Conservation (phyloP, 2,329 filamentous ascomycete species). For the Ascosphaera acerosa region DNA sequence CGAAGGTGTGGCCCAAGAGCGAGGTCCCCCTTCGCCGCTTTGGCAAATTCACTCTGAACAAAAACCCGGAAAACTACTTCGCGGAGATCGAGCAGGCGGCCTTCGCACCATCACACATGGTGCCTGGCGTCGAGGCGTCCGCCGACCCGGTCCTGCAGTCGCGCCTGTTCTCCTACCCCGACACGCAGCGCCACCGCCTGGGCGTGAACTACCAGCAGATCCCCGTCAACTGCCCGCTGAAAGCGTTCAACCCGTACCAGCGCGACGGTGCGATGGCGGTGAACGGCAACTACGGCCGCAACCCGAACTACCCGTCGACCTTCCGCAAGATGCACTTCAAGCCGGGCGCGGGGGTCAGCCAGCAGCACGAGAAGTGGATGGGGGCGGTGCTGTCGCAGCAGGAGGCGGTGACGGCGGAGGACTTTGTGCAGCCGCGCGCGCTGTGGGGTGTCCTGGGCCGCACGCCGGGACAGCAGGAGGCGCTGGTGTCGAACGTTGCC, state of each 20-base stretch:
- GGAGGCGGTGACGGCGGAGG: conserved; percentile 19
- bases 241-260: conserved; percentile 37
- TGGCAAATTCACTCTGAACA: conserved; percentile 37
- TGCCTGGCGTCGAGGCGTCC: conserved; percentile 41
- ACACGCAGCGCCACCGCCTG: conserved; percentile 38
- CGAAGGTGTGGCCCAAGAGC: conserved; percentile 41
- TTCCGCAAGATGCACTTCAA: conserved; percentile 15
- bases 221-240: conserved; percentile 31
- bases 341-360: conserved; percentile 15
- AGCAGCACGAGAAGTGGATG: conserved; percentile 21
- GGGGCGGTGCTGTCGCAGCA: conserved; percentile 17
- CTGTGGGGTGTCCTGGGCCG: conserved; percentile 21
- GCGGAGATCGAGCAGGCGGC: conserved; percentile 45
- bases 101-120: conserved; percentile 41
- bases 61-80: conserved; percentile 42
- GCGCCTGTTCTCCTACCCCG: conserved; percentile 45
- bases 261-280: conserved; percentile 47
- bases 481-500: conserved; percentile 33
- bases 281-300: conserved; percentile 35
- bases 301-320: conserved; percentile 27
- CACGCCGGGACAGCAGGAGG: conserved; percentile 31
- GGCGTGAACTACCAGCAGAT: conserved; percentile 40
- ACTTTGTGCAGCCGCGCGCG: conserved; percentile 20
- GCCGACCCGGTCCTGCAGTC: conserved; percentile 45
- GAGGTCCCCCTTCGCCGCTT: conserved; percentile 36